Conservation (phyloP, 1,284 basidiomycete genomes). For the Psilocybe mexicana region DNA sequence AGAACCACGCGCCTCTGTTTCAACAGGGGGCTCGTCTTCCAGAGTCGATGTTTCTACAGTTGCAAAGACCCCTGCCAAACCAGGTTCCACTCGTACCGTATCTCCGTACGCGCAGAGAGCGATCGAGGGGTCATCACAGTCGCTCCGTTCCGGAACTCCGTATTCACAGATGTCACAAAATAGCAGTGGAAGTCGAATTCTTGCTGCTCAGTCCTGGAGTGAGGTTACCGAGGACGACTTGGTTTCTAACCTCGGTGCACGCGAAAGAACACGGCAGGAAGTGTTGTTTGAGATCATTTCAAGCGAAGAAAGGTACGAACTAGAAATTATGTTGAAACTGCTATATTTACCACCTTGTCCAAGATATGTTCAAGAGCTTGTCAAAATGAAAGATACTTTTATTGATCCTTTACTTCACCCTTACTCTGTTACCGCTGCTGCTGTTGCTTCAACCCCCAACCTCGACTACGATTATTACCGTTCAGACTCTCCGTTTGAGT, state of each 20-base stretch:
- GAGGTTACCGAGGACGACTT: conserved; percentile 95
- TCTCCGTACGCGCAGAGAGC: conserved; percentile 63
- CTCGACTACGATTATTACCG: conserved; percentile 69
- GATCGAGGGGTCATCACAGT: conserved; percentile 57
- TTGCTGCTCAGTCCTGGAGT: conserved; percentile 89
- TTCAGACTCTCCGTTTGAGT: conserved; percentile 63
- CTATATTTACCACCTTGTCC: conserved; percentile 18
- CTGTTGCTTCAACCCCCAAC: conserved; percentile 58
- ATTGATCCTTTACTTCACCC: conserved; percentile 89
- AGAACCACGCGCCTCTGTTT: conserved; percentile 67
- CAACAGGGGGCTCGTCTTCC: conserved; percentile 51
- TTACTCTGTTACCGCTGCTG: conserved; percentile 51
- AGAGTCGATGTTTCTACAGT: conserved; percentile 43
- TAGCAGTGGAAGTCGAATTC: conserved; percentile 68
- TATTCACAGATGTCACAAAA: conserved; percentile 73
- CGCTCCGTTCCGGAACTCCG: conserved; percentile 75
- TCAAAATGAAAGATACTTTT: conserved; percentile 92
- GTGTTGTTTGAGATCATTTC: conserved; percentile 98
- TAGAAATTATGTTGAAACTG: conserved; percentile 4
- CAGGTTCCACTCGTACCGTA: conserved; percentile 61
- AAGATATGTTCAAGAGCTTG: conserved; percentile 90
- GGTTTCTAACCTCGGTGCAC: conserved; percentile 87
- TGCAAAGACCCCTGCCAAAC: conserved; percentile 39
- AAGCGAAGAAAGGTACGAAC: conserved; percentile 86
- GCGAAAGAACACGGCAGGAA: conserved; percentile 95